A percentile compares a stretch with the other conserved stretches of the same genome.
Conservation (phyloP, 2,329 filamentous ascomycete genomes). For the Penicillium corylophilum region DNA sequence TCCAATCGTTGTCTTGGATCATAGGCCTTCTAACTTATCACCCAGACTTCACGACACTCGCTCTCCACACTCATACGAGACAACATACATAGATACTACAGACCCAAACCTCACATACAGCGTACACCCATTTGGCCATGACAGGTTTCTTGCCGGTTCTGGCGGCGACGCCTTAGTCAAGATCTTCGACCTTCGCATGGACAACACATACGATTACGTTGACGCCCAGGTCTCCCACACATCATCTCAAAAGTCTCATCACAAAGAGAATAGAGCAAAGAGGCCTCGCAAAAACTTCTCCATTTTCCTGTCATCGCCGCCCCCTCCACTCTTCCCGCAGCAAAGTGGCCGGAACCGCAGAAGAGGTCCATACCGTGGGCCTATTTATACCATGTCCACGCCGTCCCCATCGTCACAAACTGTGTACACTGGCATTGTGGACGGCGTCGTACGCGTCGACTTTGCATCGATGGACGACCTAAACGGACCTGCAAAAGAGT, state of each 20-base stretch:
- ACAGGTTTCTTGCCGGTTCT: slow-evolving; percentile 58
- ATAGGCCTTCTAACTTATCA: not conserved
- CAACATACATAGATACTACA: slow-evolving; percentile 55
- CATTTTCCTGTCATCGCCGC: slow-evolving; percentile 41
- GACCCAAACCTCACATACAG: slow-evolving; percentile 61
- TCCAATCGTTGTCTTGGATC: not conserved
- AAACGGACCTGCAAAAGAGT: slow-evolving; percentile 27
- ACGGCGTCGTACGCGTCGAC: slow-evolving; percentile 44
- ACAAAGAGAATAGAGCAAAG: not conserved
- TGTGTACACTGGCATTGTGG: slow-evolving; percentile 46
- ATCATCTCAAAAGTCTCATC: not conserved
- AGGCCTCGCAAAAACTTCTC: slow-evolving; percentile 39
- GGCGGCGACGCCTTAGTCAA: slow-evolving; percentile 60
- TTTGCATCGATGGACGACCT: slow-evolving; percentile 47
- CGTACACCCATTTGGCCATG: slow-evolving; percentile 55
- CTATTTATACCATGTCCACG: slow-evolving; percentile 46
- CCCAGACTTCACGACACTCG: slow-evolving; percentile 61
- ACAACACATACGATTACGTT: slow-evolving; percentile 35
- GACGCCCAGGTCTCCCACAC: slow-evolving; percentile 19
- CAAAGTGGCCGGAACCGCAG: slow-evolving; percentile 12
- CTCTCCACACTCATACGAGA: slow-evolving; percentile 48
- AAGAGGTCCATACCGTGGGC: slow-evolving; percentile 40
- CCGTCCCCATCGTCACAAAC: slow-evolving; percentile 47
- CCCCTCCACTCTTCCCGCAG: slow-evolving; percentile 10
- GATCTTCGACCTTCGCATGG: slow-evolving; percentile 61